Base-by-base conservation (phyloP, 306 rosid species). In the Trifolium subterraneum region DNA sequence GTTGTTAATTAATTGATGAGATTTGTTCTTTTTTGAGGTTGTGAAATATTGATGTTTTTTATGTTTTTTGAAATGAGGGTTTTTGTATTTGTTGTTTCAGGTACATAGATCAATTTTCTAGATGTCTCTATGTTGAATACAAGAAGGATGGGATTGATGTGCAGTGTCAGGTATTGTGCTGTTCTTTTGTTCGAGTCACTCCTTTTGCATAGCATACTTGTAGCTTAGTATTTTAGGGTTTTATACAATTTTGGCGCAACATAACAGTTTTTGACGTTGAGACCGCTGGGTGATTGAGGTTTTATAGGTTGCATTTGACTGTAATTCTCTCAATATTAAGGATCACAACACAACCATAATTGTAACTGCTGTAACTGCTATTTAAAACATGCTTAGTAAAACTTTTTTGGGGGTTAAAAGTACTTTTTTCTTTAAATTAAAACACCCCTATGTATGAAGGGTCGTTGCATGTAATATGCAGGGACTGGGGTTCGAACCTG, bases 101-200 rank as follows among this genome's bases (percentile, higher is more conserved):
- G 81, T 95, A 95, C 76, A 29, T 95, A 27, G 99, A 95, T 79
- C 99, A 95, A 74, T 95, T 95, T 79, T 95, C 99, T 10, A 88
- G 98, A 74, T 85, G 87, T 74, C 89, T 95, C 58, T 86, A 92
- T 80, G 98, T 95, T 68, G 99, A 95, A 79, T 95, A 95, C 93
- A 92, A 88, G 88, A 87, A 87, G 70, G 90, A 86, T 73, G 99
- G 99, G 61, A 92, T 95, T 33, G 98, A 95, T 56, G 99, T 95
- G 44, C 99, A 95, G 88, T 95, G 99, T 70, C 99, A 95, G 99
- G 99, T 93, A 89, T n/a, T 75, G 31, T 85, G 67, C 73, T 61
- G 51, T 68, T 73, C 5, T 63, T 74, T 70, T 22, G 11, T 4
- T 5, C 11, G 6, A 7, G 6, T 20, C 15, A 23, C 39, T 55